Conservation (phyloP, 257 asterid genomes). For the Dorcoceras hygrometricum region DNA sequence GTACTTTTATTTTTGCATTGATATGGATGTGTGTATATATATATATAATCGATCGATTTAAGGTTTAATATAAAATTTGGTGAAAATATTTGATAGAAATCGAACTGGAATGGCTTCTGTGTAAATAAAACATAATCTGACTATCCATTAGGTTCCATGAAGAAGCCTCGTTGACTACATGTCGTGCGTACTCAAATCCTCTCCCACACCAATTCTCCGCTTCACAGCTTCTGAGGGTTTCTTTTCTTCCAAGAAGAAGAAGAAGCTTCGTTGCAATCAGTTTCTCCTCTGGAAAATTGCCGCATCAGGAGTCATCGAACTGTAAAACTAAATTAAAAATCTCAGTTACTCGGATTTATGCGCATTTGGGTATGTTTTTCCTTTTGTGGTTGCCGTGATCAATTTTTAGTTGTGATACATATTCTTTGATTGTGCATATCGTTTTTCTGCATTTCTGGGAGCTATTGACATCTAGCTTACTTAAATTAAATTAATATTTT, state of each 20-base stretch:
- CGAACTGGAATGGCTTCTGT: too few species aligned
- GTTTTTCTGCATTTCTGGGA: background rate
- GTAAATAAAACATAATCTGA: background rate
- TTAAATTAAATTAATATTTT: background rate
- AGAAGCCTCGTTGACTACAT: background rate
- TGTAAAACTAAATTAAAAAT: background rate
- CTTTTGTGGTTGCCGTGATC: background rate
- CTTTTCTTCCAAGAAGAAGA: background rate
- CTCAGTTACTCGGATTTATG: background rate
- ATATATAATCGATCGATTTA: too few species aligned
- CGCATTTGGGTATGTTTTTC: conserved; percentile 1
- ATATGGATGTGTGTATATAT: too few species aligned
- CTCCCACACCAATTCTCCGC: too few species aligned
- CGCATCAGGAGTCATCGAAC: background rate
- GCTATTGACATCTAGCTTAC: background rate
- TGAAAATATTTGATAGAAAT: too few species aligned
- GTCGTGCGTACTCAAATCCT: too few species aligned
- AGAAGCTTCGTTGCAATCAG: background rate
- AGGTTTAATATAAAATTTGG: too few species aligned
- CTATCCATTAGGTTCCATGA: background rate
- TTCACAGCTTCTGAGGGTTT: background rate
- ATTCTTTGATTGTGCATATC: background rate
- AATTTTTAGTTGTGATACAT: conserved; percentile 1
- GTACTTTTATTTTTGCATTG: too few species aligned
- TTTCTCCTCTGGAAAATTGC: background rate